phyloP scores from a whole-genome alignment of 2,329 filamentous ascomycete genomes.

The Fusarium mexicanum region DNA sequence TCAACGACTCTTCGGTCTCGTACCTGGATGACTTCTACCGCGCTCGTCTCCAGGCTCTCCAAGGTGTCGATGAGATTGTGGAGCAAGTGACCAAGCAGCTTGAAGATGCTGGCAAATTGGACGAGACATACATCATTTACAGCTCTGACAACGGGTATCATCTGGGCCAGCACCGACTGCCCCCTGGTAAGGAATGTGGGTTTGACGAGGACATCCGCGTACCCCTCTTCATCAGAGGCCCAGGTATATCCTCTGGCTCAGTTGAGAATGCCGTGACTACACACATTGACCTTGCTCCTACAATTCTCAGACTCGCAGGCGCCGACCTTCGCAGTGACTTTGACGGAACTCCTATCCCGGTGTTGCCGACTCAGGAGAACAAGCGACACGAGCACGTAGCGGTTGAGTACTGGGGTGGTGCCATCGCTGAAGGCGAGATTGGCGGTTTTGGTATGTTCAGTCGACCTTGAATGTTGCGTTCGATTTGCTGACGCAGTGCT shows the following conservation, averaged over 20 bases:
- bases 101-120: slow-evolving; percentile 65
- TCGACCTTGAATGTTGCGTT: background rate
- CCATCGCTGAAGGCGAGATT: slow-evolving; percentile 49
- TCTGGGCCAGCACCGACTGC: slow-evolving; percentile 66
- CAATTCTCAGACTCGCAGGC: slow-evolving; percentile 59
- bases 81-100: slow-evolving; percentile 57
- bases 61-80: slow-evolving; percentile 65
- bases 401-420: slow-evolving; percentile 66
- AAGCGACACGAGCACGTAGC: slow-evolving; percentile 64
- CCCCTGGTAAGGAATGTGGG: slow-evolving; percentile 66
- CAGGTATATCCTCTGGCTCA: slow-evolving; percentile 55
- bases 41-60: slow-evolving; percentile 60
- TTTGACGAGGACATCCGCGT: slow-evolving; percentile 70
- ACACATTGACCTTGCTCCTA: slow-evolving; percentile 72
- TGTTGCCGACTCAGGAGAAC: slow-evolving; percentile 40
- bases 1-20: slow-evolving; percentile 53
- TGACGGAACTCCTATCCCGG: slow-evolving; percentile 64
- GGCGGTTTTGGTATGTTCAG: slow-evolving; percentile 39
- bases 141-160: slow-evolving; percentile 70
- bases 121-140: slow-evolving; percentile 69
- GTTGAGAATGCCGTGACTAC: slow-evolving; percentile 61
- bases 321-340: slow-evolving; percentile 59
- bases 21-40: slow-evolving; percentile 63
- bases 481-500: background rate
- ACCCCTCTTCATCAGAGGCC: slow-evolving; percentile 65